Evolutionary conservation across 768 basidiomycete species (phyloP).

Genomic region (Cubamyces sp.): DNA sequence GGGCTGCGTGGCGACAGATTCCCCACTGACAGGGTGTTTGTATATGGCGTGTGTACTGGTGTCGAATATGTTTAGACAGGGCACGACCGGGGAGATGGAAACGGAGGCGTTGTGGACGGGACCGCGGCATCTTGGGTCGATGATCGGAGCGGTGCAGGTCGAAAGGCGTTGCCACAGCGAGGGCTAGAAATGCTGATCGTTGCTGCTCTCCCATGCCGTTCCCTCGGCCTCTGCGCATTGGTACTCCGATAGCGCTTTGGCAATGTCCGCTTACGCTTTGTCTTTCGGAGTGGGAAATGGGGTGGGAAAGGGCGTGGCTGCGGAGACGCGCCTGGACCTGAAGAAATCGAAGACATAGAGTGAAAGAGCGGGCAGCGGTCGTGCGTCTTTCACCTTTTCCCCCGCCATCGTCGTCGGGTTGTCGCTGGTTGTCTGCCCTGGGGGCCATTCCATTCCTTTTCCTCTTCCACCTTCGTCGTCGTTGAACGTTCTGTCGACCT

Average conservation of each 20-base stretch:
- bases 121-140: constrained; percentile 10
- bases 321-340: constrained; percentile 14
- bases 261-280: constrained; percentile 1
- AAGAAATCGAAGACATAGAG: neutral
- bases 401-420: constrained; percentile 29
- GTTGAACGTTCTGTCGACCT: constrained; percentile 26
- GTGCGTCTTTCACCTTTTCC: constrained; percentile 25
- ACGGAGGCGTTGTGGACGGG: constrained; percentile 4
- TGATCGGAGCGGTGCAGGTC: constrained; percentile 21
- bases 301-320: constrained; percentile 7
- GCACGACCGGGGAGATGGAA: neutral
- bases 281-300: constrained; percentile 3
- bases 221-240: neutral
- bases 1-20: neutral
- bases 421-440: constrained; percentile 35
- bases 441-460: constrained; percentile 38
- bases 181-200: constrained; percentile 17
- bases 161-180: constrained; percentile 24
- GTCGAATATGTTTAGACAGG: neutral
- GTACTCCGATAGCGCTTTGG: neutral
- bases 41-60: neutral
- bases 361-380: neutral
- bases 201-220: constrained; percentile 6
- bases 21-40: neutral
- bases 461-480: constrained; percentile 30